Evolutionary conservation across 129 eudicot species (phyloP), one percentile per base, ranked within the genome.

Genomic region (Lactuca sativa): DNA sequence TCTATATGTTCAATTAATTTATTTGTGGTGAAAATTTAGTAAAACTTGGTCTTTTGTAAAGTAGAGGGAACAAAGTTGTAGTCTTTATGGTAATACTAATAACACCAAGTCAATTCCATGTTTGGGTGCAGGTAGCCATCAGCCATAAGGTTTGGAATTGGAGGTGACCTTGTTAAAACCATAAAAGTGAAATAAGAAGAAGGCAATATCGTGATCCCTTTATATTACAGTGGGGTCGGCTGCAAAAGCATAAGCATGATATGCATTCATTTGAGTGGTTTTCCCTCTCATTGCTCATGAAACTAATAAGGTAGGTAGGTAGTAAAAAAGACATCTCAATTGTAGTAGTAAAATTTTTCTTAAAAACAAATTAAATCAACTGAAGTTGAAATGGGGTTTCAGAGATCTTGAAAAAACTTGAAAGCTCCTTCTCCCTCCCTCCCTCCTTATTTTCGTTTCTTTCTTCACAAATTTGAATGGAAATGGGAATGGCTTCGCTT

Each of bases 371-470:
- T 18, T 38, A 62, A 18, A 43, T 18, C 47, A 25, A 18, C 31
- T 64, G 4, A 47, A 47, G n/a, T 18, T 38, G 9, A 62, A 62
- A 41, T 62, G 33, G 32, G 64, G 41, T 77, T 62, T 18, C 59
- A 59, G 57, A 60, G 80, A 77, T 77, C 76, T 77, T 69, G 71
- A 69, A 69, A 69, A 32, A 68, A 59, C 69, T 75, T 67, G 69
- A 75, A 75, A 34, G 21, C 71, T 61, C 70, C 12, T 47, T 74
- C 78, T 65, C 78, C 78, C 72, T 66, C 78, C 78, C 40, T 72
- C 47, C 40, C 8, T 38, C 30, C 43, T 54, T 25, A 34, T 62
- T 51, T 8, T 38, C 44, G 0, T 38, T 38, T 11, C 15, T 40
- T 38, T 31, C 13, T 8, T 65, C 55, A 38, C 70, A 15, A 53